phyloP scores from a whole-genome alignment of 2,329 filamentous ascomycete species.

The Pseudogymnoascus sp. region DNA sequence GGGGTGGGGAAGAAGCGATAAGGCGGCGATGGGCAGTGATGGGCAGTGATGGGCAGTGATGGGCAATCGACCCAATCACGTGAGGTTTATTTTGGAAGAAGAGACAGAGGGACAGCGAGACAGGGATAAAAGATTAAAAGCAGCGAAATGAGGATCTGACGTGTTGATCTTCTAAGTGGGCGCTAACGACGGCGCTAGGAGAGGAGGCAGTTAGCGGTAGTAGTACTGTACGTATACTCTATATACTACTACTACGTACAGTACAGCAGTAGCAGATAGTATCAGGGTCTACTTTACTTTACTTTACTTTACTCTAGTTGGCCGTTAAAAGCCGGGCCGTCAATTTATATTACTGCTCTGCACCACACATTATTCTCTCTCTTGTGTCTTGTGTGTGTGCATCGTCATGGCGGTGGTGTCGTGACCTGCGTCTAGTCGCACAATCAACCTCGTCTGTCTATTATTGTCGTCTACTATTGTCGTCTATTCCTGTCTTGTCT shows the following conservation, averaged over 20 bases:
- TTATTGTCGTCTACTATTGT: too few species aligned
- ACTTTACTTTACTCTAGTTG: too few species aligned
- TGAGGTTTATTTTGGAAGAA: background rate
- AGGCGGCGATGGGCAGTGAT: background rate
- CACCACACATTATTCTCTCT: too few species aligned
- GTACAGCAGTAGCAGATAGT: too few species aligned
- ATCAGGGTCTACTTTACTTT: too few species aligned
- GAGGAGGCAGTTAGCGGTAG: background rate
- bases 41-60: background rate
- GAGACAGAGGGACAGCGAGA: background rate
- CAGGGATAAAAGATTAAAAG: background rate
- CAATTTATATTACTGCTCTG: background rate
- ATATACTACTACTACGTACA: too few species aligned
- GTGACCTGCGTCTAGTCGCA: background rate
- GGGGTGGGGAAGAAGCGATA: background rate
- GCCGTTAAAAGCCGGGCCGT: background rate
- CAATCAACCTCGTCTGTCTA: too few species aligned
- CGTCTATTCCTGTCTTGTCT: too few species aligned
- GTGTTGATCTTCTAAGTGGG: background rate
- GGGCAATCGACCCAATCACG: background rate
- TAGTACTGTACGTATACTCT: too few species aligned
- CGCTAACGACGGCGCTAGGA: too few species aligned
- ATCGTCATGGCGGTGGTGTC: too few species aligned
- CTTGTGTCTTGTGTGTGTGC: too few species aligned
- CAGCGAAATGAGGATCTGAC: slow-evolving; percentile 7